A percentile compares a stretch with the other conserved stretches of the same genome.
Evolutionary conservation across 202 grass and related monocot species (phyloP).

Genomic region (Eragrostis tef): DNA sequence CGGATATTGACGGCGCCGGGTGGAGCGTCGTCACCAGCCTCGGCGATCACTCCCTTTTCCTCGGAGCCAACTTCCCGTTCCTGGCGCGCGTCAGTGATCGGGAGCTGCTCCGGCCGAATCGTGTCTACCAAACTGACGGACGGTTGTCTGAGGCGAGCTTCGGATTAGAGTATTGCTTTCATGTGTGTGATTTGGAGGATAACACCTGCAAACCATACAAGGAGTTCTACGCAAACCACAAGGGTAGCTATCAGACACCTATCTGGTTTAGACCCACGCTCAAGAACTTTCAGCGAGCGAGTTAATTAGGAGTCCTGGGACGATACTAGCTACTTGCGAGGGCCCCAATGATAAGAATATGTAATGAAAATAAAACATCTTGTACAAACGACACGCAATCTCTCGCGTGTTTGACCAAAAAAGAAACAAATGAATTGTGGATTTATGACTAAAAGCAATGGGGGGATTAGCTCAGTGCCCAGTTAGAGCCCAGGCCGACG

Average conservation of each 20-base stretch:
- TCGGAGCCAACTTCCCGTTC: not conserved
- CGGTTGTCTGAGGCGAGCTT: too few relatives aligned
- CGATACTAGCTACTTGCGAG: too few relatives aligned
- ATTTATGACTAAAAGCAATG: too few relatives aligned
- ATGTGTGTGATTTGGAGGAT: not conserved
- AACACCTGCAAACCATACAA: not conserved
- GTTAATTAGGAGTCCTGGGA: too few relatives aligned
- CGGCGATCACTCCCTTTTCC: slow-evolving; percentile 5
- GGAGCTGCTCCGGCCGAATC: not conserved
- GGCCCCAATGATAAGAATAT: too few relatives aligned
- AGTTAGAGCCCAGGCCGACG: too few relatives aligned
- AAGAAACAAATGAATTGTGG: too few relatives aligned
- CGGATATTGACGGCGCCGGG: not conserved
- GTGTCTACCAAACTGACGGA: not conserved
- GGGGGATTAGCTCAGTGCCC: too few relatives aligned
- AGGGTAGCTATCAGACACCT: not conserved
- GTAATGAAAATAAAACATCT: too few relatives aligned
- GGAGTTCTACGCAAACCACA: not conserved
- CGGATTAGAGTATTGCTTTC: not conserved
- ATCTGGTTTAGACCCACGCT: slow-evolving; percentile 1
- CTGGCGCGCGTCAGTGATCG: not conserved
- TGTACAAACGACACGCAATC: too few relatives aligned
- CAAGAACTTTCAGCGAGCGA: not conserved
- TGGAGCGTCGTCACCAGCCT: not conserved
- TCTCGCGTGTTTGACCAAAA: too few relatives aligned